Conservation (phyloP, 139 green algal genomes). For the Picochlorum sp. region DNA sequence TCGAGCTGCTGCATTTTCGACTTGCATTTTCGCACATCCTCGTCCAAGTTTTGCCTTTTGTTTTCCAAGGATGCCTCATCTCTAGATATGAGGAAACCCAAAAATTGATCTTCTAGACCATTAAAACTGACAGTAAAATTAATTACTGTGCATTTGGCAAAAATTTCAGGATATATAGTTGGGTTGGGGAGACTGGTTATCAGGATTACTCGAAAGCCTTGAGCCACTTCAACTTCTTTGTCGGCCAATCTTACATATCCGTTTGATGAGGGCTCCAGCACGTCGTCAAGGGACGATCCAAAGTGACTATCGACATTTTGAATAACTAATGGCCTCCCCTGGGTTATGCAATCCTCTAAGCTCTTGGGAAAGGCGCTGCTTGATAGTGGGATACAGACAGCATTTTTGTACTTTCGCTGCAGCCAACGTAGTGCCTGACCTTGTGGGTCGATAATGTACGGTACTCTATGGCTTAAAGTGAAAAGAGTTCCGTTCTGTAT, state of each 20-base stretch:
- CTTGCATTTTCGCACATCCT: constrained; percentile 80
- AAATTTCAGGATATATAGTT: constrained; percentile 87
- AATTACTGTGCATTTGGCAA: constrained; percentile 80
- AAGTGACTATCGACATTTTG: constrained; percentile 91
- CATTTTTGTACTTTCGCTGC: constrained; percentile 69
- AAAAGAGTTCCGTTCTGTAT: constrained; percentile 95
- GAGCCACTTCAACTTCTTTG: constrained; percentile 86
- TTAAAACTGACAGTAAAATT: constrained; percentile 92
- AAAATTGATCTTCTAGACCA: constrained; percentile 92
- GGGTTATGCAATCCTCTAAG: constrained; percentile 85
- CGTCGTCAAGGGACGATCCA: constrained; percentile 83
- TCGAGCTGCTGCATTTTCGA: constrained; percentile 92
- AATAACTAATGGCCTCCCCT: constrained; percentile 86
- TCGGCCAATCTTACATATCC: constrained; percentile 64
- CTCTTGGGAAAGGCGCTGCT: constrained; percentile 27
- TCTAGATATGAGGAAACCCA: constrained; percentile 88
- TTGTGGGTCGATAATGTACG: constrained; percentile 88
- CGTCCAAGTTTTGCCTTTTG: constrained; percentile 76
- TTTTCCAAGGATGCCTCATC: constrained; percentile 94
- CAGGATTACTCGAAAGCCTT: constrained; percentile 82
- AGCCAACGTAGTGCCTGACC: constrained; percentile 78
- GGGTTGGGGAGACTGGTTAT: constrained; percentile 88
- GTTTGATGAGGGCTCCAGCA: constrained; percentile 51
- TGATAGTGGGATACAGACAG: constrained; percentile 65
- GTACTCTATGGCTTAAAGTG: constrained; percentile 72